phyloP scores from a whole-genome alignment of 768 basidiomycete species.

The Rhizopogon rudus region DNA sequence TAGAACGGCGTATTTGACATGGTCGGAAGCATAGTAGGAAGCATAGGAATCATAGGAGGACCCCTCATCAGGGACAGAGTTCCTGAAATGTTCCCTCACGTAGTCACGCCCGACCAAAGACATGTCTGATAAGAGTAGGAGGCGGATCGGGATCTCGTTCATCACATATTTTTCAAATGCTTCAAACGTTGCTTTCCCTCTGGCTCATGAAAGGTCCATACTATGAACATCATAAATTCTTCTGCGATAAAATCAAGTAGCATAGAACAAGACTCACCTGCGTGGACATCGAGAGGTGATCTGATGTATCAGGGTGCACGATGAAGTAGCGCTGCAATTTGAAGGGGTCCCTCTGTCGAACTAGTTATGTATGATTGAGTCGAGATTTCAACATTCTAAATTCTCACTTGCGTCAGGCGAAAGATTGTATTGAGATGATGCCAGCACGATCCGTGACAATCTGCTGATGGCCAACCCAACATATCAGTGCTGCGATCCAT shows the following conservation, averaged over 20 bases:
- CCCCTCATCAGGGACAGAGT: no score
- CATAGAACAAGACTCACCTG: background rate
- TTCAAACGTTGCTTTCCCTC: background rate
- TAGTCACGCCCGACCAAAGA: background rate
- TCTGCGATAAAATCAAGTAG: background rate
- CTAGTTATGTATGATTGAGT: no score
- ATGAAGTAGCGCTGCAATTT: background rate
- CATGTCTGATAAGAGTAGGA: constrained; percentile 15
- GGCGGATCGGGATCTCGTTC: constrained; percentile 15
- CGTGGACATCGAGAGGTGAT: background rate
- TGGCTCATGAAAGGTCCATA: background rate
- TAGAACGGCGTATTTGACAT: background rate
- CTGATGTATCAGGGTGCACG: background rate
- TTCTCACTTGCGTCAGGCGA: no score
- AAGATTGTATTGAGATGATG: no score
- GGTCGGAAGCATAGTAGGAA: no score
- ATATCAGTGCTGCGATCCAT: no score
- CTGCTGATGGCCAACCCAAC: no score
- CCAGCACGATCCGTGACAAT: no score
- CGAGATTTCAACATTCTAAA: no score
- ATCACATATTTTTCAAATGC: constrained; percentile 6
- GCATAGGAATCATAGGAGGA: background rate
- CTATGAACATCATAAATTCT: background rate
- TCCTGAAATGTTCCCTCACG: background rate
- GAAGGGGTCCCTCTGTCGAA: no score